A percentile compares a stretch with the other conserved stretches of the same genome.
Evolutionary conservation across 768 basidiomycete species (phyloP).

Genomic region (Naganishia randhawae): DNA sequence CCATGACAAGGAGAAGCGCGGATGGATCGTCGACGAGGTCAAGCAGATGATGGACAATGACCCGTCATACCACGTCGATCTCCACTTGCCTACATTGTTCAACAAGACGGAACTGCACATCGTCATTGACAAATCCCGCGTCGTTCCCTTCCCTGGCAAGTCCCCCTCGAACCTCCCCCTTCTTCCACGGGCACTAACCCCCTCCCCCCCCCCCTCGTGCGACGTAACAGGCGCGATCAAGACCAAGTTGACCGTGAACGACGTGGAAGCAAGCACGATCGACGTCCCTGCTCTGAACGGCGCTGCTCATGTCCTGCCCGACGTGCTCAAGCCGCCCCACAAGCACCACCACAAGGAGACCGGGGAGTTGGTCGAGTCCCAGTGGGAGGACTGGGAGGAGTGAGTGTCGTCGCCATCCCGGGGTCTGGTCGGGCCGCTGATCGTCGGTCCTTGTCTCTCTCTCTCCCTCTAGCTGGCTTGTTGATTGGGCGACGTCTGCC

Average conservation of each 20-base stretch:
- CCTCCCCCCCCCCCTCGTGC: not conserved
- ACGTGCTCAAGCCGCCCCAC: constrained; percentile 47
- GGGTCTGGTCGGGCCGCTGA: no score
- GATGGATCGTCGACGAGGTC: constrained; percentile 31
- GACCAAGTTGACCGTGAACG: constrained; percentile 48
- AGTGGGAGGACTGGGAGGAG: constrained; percentile 49
- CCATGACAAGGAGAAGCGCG: constrained; percentile 15
- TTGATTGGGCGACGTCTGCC: constrained; percentile 28
- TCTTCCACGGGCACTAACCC: not conserved
- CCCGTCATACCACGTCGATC: constrained; percentile 44
- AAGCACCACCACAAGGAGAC: constrained; percentile 45
- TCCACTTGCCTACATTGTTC: constrained; percentile 39
- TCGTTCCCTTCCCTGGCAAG: constrained; percentile 46
- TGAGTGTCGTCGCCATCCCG: constrained; percentile 28
- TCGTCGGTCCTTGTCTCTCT: not conserved
- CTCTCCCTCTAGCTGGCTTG: constrained; percentile 24
- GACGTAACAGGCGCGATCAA: constrained; percentile 40
- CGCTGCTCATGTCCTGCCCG: constrained; percentile 55
- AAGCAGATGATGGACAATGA: constrained; percentile 38
- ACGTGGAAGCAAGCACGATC: constrained; percentile 48
- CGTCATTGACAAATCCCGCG: constrained; percentile 55
- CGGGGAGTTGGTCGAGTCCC: constrained; percentile 34
- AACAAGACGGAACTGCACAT: constrained; percentile 52
- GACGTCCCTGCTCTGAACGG: constrained; percentile 62
- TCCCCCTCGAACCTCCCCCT: not conserved